These are phyloP conservation scores for Penicillium sp. DNA, from an alignment of 2,329 filamentous ascomycete genomes.

Conservation along the genomic window DNA sequence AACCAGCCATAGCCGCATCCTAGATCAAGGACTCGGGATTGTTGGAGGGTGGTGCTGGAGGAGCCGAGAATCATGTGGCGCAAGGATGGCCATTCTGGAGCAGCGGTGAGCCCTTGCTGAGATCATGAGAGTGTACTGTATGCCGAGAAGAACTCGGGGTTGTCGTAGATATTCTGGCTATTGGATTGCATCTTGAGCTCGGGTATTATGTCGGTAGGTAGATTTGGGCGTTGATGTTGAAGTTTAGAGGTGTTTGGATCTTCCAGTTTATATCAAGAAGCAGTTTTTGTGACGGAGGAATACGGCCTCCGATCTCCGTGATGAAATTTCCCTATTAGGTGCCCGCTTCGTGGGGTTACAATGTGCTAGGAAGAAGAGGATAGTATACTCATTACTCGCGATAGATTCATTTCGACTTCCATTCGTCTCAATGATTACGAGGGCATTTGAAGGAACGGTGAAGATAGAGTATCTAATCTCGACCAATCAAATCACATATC, in stretches of 20 bases:
- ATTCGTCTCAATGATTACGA: neutral
- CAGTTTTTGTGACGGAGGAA: neutral
- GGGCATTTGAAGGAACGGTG: neutral
- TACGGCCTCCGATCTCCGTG: neutral
- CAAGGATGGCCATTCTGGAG: constrained; percentile 56
- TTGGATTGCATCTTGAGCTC: constrained; percentile 21
- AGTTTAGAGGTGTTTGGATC: neutral
- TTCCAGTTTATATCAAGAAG: constrained; percentile 5
- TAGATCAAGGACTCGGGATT: constrained; percentile 50
- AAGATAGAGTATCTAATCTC: neutral
- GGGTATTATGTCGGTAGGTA: neutral
- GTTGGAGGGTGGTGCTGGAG: constrained; percentile 15
- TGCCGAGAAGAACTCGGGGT: constrained; percentile 51
- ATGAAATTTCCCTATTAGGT: neutral
- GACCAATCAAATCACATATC: neutral
- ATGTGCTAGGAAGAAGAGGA: too few relatives aligned
- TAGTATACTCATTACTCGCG: neutral
- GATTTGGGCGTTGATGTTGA: neutral
- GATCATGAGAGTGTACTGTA: constrained; percentile 53
- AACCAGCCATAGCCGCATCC: constrained; percentile 59
- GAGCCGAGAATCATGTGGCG: constrained; percentile 47
- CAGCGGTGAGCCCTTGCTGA: constrained; percentile 47
- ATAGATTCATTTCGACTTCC: neutral
- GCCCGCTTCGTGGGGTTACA: neutral
- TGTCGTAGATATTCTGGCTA: constrained; percentile 47